Evolutionary conservation across 257 asterid genomes (phyloP).

Genomic region (Solanum rostratum): DNA sequence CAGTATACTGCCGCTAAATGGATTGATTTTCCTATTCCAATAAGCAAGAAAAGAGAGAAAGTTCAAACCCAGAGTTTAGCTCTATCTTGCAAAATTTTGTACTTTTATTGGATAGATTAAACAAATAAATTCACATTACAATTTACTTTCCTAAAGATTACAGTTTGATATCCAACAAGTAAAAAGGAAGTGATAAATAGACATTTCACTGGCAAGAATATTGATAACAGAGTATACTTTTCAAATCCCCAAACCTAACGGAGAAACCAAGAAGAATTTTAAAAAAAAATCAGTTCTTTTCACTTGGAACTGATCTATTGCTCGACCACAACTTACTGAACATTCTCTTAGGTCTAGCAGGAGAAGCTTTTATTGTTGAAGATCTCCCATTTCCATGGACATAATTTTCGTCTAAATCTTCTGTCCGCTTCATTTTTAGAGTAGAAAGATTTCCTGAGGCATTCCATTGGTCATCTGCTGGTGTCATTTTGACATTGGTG

Average conservation of each 20-base stretch:
- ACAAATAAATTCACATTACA: conserved; percentile 30
- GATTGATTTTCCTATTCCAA: neutral
- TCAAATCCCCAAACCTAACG: neutral
- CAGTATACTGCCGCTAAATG: neutral
- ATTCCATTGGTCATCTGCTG: conserved; percentile 61
- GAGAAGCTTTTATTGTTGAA: conserved; percentile 28
- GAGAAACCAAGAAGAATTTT: neutral
- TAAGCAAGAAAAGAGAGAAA: no score
- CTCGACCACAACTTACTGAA: conserved; percentile 72
- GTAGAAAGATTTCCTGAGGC: conserved; percentile 54
- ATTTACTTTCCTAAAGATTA: conserved; percentile 24
- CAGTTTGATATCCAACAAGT: conserved; percentile 16
- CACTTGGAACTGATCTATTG: conserved; percentile 36
- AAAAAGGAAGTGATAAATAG: neutral
- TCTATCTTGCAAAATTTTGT: neutral
- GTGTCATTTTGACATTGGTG: conserved; percentile 8
- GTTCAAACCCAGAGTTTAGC: no score
- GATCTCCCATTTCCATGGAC: conserved; percentile 1
- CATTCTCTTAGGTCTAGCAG: conserved; percentile 51
- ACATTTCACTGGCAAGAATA: conserved; percentile 14
- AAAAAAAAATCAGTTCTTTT: conserved; percentile 25
- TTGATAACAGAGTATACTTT: conserved; percentile 10
- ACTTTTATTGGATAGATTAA: conserved; percentile 32
- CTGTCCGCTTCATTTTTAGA: conserved; percentile 65
- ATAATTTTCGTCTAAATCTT: conserved; percentile 32